Percentiles rank a stretch among this genome's conserved stretches.
Evolutionary conservation across 2,329 filamentous ascomycete genomes (phyloP).

Genomic region (Trichophyton mentagrophytes): DNA sequence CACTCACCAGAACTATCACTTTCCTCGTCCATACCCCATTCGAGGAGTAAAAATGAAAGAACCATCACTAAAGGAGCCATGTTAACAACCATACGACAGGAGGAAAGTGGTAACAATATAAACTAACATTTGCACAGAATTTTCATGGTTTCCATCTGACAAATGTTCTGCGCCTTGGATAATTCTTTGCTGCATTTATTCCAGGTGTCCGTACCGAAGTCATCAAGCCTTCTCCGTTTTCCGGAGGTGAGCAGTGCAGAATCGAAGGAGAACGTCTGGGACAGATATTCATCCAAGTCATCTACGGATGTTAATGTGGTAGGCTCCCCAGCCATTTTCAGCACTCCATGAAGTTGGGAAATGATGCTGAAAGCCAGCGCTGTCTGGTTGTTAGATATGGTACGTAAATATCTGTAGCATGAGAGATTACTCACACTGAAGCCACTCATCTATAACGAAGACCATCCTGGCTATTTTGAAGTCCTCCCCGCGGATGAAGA

Average conservation of each 20-base stretch:
- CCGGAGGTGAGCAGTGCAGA: neutral
- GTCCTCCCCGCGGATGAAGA: neutral
- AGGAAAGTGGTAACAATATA: neutral
- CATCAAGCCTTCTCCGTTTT: conserved; percentile 17
- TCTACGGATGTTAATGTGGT: neutral
- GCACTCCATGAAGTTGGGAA: neutral
- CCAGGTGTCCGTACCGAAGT: conserved; percentile 26
- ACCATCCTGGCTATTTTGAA: neutral
- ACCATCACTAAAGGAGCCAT: conserved; percentile 28
- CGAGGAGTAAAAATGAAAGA: conserved; percentile 57
- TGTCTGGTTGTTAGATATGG: neutral
- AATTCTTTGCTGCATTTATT: conserved; percentile 23
- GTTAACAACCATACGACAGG: neutral
- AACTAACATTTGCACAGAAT: neutral
- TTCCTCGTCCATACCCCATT: conserved; percentile 34
- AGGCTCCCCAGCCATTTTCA: neutral
- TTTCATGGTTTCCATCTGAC: neutral
- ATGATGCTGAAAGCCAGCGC: neutral
- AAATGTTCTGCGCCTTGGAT: conserved; percentile 12
- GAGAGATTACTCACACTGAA: neutral
- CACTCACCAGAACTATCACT: neutral
- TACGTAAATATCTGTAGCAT: neutral
- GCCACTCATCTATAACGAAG: too few relatives aligned
- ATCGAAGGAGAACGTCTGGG: neutral
- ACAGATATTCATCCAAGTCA: neutral